phyloP scores from a whole-genome alignment of 306 rosid genomes.

The Inga leiocalycina region DNA sequence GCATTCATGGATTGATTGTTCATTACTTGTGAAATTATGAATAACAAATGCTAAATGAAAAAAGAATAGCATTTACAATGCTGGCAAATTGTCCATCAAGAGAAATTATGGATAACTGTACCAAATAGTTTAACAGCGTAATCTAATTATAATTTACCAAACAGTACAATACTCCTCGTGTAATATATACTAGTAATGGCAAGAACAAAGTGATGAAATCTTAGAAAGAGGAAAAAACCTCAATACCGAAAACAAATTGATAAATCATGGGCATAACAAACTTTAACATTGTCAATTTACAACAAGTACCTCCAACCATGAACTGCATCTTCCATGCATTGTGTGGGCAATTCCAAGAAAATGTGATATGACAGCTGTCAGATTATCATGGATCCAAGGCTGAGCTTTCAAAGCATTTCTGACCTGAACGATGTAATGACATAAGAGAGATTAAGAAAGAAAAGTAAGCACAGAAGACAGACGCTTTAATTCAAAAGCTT shows the following conservation, averaged over 20 bases:
- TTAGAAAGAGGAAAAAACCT: conserved; percentile 1
- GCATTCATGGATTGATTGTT: background rate
- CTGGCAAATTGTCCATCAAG: conserved; percentile 18
- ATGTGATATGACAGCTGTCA: conserved; percentile 67
- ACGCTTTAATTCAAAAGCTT: background rate
- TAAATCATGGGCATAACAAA: conserved; percentile 19
- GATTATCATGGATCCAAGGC: conserved; percentile 60
- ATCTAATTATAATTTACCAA: conserved; percentile 6
- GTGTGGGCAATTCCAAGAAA: conserved; percentile 78
- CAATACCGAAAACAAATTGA: background rate
- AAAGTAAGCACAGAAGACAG: conserved; percentile 12
- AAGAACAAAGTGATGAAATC: background rate
- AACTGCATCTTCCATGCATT: conserved; percentile 84
- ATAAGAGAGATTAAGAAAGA: conserved; percentile 26
- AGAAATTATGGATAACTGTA: background rate
- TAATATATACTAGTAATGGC: background rate
- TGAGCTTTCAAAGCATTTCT: conserved; percentile 76
- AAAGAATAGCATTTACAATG: conserved; percentile 15
- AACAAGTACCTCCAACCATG: conserved; percentile 75
- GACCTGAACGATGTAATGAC: conserved; percentile 53
- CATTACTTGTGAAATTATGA: background rate
- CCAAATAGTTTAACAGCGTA: conserved; percentile 21
- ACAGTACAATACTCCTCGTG: conserved; percentile 1
- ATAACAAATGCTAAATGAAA: background rate
- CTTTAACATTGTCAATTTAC: conserved; percentile 22